Conservation (phyloP, 2,329 filamentous ascomycete genomes). For the Podosphaera fusca region DNA sequence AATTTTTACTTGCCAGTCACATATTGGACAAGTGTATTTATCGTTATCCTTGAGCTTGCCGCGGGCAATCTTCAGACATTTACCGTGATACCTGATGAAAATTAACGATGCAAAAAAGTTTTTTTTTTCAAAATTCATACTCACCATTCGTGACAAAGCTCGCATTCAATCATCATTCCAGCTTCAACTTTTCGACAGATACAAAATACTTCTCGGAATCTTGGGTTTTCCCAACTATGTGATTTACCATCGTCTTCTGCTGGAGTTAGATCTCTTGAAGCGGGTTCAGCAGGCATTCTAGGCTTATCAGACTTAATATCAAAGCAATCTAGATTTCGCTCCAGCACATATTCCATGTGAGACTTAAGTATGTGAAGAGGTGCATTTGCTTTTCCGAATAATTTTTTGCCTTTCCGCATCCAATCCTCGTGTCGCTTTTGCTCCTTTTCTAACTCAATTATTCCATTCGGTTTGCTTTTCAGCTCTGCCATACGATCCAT, state of each 20-base stretch:
- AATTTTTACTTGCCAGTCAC: conserved; percentile 91
- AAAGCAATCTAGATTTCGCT: conserved; percentile 78
- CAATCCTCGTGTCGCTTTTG: conserved; percentile 92
- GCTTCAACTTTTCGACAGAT: conserved; percentile 85
- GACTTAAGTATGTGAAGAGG: conserved; percentile 85
- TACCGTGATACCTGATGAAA: conserved; percentile 65
- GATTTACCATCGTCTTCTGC: conserved; percentile 24
- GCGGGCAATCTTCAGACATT: conserved; percentile 89
- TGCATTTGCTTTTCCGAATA: conserved; percentile 95
- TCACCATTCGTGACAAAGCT: conserved; percentile 92
- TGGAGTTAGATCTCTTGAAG: conserved; percentile 55
- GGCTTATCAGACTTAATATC: conserved; percentile 68
- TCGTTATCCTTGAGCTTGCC: conserved; percentile 97
- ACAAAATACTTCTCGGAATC: conserved; percentile 67
- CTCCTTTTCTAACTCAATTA: conserved; percentile 80
- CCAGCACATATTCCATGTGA: conserved; percentile 82
- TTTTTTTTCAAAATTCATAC: conserved; percentile 14
- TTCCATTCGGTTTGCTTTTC: conserved; percentile 79
- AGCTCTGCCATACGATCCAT: conserved; percentile 71
- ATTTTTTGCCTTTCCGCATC: conserved; percentile 95
- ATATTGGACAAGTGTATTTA: conserved; percentile 95
- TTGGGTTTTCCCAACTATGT: conserved; percentile 36
- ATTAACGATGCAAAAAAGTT: conserved; percentile 4
- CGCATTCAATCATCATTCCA: conserved; percentile 99
- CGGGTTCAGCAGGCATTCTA: conserved; percentile 72